phyloP scores from a whole-genome alignment of 2,329 filamentous ascomycete genomes.

The Pyrenochaeta sp. region DNA sequence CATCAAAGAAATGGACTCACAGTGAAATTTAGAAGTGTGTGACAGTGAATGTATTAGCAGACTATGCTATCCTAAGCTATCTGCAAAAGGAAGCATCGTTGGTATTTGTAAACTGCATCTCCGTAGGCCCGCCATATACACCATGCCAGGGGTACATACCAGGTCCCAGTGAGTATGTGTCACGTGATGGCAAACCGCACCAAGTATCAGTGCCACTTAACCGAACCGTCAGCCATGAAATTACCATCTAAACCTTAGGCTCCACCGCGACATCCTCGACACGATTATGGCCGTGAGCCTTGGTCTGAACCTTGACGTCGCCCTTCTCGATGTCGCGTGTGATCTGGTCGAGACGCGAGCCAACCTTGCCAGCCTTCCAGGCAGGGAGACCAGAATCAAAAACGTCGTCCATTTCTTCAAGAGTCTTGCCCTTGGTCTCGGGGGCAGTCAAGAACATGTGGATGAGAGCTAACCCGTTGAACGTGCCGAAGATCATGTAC shows the following conservation, averaged over 20 bases:
- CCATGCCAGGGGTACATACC: neutral
- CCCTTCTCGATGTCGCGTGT: slow-evolving; percentile 49
- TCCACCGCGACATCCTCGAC: slow-evolving; percentile 26
- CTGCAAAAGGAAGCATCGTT: neutral
- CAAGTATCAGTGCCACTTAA: neutral
- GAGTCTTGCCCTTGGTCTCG: slow-evolving; percentile 52
- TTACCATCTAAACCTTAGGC: slow-evolving; percentile 21
- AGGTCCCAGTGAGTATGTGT: neutral
- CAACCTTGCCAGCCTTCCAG: slow-evolving; percentile 42
- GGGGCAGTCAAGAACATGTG: slow-evolving; percentile 52
- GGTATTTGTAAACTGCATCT: neutral
- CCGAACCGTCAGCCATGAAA: neutral
- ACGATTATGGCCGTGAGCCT: slow-evolving; percentile 5
- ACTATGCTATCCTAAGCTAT: slow-evolving; percentile 5
- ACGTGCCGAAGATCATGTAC: slow-evolving; percentile 50
- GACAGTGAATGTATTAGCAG: slow-evolving; percentile 2
- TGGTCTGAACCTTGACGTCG: slow-evolving; percentile 35
- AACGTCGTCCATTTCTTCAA: slow-evolving; percentile 53
- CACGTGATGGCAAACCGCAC: neutral
- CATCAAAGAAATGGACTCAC: neutral
- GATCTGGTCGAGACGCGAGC: slow-evolving; percentile 46
- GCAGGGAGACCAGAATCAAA: slow-evolving; percentile 49
- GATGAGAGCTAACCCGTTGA: slow-evolving; percentile 49
- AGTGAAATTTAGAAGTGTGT: neutral
- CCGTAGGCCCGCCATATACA: neutral